phyloP scores from a whole-genome alignment of 139 green algal genomes.

The Bryopsis sp. region DNA sequence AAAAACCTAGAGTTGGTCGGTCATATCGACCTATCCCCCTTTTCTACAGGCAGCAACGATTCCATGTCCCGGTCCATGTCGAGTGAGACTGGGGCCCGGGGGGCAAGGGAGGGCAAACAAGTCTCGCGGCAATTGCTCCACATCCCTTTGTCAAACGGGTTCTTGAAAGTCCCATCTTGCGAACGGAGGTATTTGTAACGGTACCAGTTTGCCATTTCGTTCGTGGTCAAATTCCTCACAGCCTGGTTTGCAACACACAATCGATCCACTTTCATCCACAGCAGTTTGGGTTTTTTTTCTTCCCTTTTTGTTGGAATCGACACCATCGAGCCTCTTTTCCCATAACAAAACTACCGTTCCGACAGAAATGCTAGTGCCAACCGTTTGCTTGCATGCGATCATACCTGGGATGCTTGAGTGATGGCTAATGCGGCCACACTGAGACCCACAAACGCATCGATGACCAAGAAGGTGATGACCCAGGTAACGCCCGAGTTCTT shows the following conservation, averaged over 20 bases:
- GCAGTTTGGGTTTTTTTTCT: constrained; percentile 23
- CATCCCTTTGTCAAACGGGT: constrained; percentile 79
- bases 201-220: constrained; percentile 93
- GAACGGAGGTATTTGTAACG: constrained; percentile 66
- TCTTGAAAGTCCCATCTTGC: constrained; percentile 58
- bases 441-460: constrained; percentile 69
- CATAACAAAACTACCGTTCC: no score
- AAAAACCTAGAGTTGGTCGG: not conserved
- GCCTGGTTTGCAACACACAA: constrained; percentile 47
- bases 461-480: constrained; percentile 61
- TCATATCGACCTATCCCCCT: not conserved
- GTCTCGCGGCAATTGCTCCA: constrained; percentile 38
- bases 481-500: not conserved
- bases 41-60: not conserved
- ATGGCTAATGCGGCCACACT: constrained; percentile 67
- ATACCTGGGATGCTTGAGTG: constrained; percentile 65
- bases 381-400: no score
- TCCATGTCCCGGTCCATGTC: constrained; percentile 15
- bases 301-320: no score
- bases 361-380: no score
- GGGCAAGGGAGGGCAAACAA: constrained; percentile 27
- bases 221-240: constrained; percentile 88
- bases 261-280: not conserved
- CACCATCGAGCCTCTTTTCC: no score
- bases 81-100: constrained; percentile 30